Base-by-base conservation (phyloP, 495 filamentous ascomycete genomes). In the Talaromyces nanjingensis region DNA sequence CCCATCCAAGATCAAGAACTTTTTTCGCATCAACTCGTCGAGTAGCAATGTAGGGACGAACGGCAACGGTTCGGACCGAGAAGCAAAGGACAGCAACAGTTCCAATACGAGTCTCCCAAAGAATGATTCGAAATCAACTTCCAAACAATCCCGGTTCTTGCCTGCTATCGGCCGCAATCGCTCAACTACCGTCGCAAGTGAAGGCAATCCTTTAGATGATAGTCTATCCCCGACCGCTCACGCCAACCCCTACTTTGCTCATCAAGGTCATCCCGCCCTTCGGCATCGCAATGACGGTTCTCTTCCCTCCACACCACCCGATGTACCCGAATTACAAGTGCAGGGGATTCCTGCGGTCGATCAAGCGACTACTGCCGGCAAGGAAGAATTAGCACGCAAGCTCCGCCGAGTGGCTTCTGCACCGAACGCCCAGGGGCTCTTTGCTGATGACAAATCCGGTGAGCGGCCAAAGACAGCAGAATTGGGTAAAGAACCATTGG, bases 231-330 rank as follows among this genome's bases (percentile, higher is more conserved):
- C 96, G 24, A 97, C 92, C 18, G 96, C 93, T 16, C 87, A 92
- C 66, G 96, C 93, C 31, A 98, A 98, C 71, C 94, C 94, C 3
- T 98, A 98, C 71, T 98, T 98, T 74, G 89, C 87, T 57, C 96
- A 98, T 73, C 94, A 98, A 73, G 94, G 94, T 61, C 93, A 92
- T 64, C 94, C 94, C 20, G 87, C 90, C 60, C 77, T 98, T 67
- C 86, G 94, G 67, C 94, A 98, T 77, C 92, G 93, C 76, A 96
- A 97, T 73, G 91, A 96, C 47, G 90, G 88, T 70, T 96, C 91
- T 67, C 89, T 94, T n/a, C 94, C 94, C 24, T 92, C 92, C 1
- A 96, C 93, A 42, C 96, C 94, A n/a, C 92, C 94, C 27, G 93
- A 96, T 76, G 94, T 92, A 4, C 94, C 94, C 53, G 78, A 82